A percentile compares a stretch with the other conserved stretches of the same genome.
Conservation (phyloP, 371 early-diverging fungal species). For the Rhizopus microsporus region DNA sequence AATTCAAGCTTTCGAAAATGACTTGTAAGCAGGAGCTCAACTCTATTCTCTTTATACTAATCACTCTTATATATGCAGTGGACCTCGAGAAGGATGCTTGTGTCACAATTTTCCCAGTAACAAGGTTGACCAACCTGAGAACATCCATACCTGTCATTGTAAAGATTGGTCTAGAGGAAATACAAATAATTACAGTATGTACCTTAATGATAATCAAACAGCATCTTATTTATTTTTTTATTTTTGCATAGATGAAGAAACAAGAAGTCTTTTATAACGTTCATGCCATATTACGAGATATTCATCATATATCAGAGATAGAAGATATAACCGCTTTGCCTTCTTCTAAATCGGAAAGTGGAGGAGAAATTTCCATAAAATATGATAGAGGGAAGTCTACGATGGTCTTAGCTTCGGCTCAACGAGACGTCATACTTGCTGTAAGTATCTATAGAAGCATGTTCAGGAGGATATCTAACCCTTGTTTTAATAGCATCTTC, state of each 20-base stretch:
- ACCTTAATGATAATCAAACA: background rate
- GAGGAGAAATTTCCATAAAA: constrained; percentile 74
- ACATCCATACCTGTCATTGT: constrained; percentile 75
- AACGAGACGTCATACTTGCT: constrained; percentile 70
- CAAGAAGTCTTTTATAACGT: constrained; percentile 71
- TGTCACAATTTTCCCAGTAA: constrained; percentile 63
- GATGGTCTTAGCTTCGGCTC: constrained; percentile 74
- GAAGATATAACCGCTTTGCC: constrained; percentile 67
- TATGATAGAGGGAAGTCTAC: constrained; percentile 68
- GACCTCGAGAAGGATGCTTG: constrained; percentile 70
- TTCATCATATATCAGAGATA: constrained; percentile 84
- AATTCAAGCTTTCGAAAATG: constrained; percentile 74
- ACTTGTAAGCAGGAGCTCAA: constrained; percentile 45
- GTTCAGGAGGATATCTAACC: constrained; percentile 17
- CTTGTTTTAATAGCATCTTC: constrained; percentile 45
- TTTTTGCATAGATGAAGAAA: constrained; percentile 34
- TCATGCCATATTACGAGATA: constrained; percentile 76
- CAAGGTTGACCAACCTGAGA: constrained; percentile 57
- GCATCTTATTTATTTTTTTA: background rate
- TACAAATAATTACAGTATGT: constrained; percentile 74
- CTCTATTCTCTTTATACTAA: background rate
- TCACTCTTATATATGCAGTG: constrained; percentile 29
- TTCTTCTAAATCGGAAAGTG: constrained; percentile 54
- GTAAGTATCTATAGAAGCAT: constrained; percentile 23
- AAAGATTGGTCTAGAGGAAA: constrained; percentile 78